Evolutionary conservation across 805 yeast genomes (phyloP).

Genomic region (Candida ortonii): DNA sequence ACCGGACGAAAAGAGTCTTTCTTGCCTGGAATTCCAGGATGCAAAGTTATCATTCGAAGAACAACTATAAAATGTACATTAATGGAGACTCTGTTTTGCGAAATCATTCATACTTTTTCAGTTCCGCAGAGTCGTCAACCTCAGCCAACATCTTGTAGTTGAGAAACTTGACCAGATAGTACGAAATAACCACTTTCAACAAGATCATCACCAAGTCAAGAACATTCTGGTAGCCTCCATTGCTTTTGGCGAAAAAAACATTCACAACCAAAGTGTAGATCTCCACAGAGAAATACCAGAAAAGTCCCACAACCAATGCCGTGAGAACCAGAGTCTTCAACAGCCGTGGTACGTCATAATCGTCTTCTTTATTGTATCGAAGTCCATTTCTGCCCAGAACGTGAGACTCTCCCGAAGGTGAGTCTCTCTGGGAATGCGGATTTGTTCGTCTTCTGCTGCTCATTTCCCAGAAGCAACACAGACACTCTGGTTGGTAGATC

Average conservation of each 20-base stretch:
- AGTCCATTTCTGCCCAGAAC: conserved; percentile 12
- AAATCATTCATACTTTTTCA: conserved; percentile 26
- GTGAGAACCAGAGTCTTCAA: conserved; percentile 21
- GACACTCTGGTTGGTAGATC: too few relatives aligned
- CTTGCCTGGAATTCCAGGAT: too few relatives aligned
- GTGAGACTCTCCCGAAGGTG: too few relatives aligned
- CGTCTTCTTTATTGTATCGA: conserved; percentile 22
- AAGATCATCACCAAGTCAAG: conserved; percentile 17
- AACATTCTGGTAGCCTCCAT: conserved; percentile 4
- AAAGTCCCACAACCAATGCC: conserved; percentile 7
- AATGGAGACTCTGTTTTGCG: too few relatives aligned
- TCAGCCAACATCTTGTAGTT: conserved; percentile 23
- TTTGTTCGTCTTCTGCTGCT: too few relatives aligned
- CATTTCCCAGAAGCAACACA: too few relatives aligned
- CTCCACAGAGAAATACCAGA: conserved; percentile 13
- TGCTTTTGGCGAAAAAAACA: conserved; percentile 6
- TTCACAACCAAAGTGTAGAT: conserved; percentile 13
- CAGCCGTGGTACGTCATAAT: conserved; percentile 15
- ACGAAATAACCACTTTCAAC: conserved; percentile 16
- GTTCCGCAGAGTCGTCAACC: conserved; percentile 25
- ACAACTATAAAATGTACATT: not conserved
- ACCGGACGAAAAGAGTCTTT: too few relatives aligned
- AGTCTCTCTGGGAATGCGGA: too few relatives aligned
- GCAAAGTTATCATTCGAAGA: too few relatives aligned
- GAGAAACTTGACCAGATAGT: conserved; percentile 19